Evolutionary conservation across 78 protist genomes (phyloP), one percentile per base, ranked within the genome.

Genomic region (Carpediemonas membranifera): DNA sequence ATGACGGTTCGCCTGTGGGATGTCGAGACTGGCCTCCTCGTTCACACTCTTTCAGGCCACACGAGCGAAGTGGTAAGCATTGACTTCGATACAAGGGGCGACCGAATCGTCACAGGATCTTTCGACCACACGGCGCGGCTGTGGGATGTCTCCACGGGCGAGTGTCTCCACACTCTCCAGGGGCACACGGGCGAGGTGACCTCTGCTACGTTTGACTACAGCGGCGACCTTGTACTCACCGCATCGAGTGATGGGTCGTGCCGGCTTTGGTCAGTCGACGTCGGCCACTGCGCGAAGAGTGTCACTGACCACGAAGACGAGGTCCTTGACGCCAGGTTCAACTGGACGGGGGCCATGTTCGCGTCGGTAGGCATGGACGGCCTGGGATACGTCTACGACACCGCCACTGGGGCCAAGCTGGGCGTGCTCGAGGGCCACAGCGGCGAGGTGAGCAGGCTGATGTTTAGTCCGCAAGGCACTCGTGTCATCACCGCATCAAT

Each of bases 51-150:
- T 25, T 55, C 0, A 11, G 86, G 87, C 15, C 85, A 81, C 75
- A 65, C 80, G 30, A 83, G 71, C 15, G 90, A 81, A 54, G 68
- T 85, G 37, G 74, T 85, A 28, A 25, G 70, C 14, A 59, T 86
- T 28, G 9, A 53, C 33, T 81, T 81, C 78, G 66, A 56, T 62
- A 39, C 43, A 21, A 18, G 1, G 1, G 82, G 85, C 35, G 68
- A 51, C 77, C 28, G 14, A 31, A 27, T 78, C 28, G 24, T 81
- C 35, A 78, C 86, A 0, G 84, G 84, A 21, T 75, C 83, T 7
- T 81, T 81, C 51, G 90, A 86, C 68, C 73, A 59, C 52, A 79
- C 86, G 13, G 59, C 76, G 37, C 66, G 65, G 51, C 25, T 86
- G 11, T 77, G 63, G 76, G 37, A 53, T 59, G 30, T 3, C 21